Evolutionary conservation across 768 basidiomycete genomes (phyloP), one percentile per base, ranked within the genome.

Genomic region (Punctularia strigosozonata): DNA sequence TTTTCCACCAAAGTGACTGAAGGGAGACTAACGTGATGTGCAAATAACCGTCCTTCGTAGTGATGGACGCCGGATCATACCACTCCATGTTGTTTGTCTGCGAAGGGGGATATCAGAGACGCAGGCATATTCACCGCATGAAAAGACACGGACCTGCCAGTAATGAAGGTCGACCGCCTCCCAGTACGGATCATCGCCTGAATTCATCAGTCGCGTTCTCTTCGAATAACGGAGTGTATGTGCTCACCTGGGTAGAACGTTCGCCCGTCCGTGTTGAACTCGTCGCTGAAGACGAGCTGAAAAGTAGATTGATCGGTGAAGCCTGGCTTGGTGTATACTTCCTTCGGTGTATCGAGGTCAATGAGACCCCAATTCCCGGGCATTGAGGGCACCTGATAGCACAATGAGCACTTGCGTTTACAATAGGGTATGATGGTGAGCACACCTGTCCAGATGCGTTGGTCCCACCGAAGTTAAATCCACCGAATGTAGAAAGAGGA

Each of bases 221-320:
- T n/a, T n/a, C n/a, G n/a, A n/a, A n/a, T n/a, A n/a, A n/a, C n/a
- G n/a, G n/a, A n/a, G n/a, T n/a, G n/a, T n/a, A n/a, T n/a, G n/a
- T n/a, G n/a, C 43, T 91, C 86, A 31, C 86, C 87, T 36, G 79
- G 80, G 56, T 82, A 88, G 55, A 92, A 92, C 0, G 81, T 71
- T 25, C 91, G 75, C 8, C 82, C 80, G 1, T 80, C 76, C 5
- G 60, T 62, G 40, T 94, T 77, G 60, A 94, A 94, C 57, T 94
- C 91, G 55, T 94, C 90, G 36, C 82, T 85, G 53, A 87, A 92
- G 4, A 89, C 75, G 10, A 94, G 66, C 43, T 80, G 75, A 10
- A 8, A 34, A 10, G 8, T 47, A 30, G 46, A 20, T 14, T 12
- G 47, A 19, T 31, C 37, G 15, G 43, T 37, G 35, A 43, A 46